A percentile compares a stretch with the other conserved stretches of the same genome.
Evolutionary conservation across 192 early-diverging fungal species (phyloP).

Genomic region (Backusella luteola): DNA sequence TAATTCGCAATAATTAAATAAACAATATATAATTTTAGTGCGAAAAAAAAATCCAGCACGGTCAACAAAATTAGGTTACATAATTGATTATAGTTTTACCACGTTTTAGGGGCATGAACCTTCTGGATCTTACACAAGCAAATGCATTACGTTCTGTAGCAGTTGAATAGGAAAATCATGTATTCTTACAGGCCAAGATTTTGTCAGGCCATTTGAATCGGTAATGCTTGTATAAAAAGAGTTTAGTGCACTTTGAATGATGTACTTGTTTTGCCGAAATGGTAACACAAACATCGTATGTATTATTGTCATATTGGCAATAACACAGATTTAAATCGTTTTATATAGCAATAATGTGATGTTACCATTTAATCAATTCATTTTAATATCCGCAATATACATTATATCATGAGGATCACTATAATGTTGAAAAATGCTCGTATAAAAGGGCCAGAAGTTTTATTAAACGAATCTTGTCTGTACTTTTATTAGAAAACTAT

Average conservation of each 20-base stretch:
- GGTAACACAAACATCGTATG: slow-evolving; percentile 2
- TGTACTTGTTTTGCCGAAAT: slow-evolving; percentile 1
- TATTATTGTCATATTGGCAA: slow-evolving; percentile 3
- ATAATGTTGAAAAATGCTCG: background rate
- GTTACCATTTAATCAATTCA: slow-evolving; percentile 10
- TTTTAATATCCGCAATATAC: background rate
- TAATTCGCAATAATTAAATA: background rate
- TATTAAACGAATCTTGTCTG: background rate
- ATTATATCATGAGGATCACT: slow-evolving; percentile 6
- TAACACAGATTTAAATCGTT: slow-evolving; percentile 5
- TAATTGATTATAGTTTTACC: background rate
- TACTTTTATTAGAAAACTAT: slow-evolving; percentile 8
- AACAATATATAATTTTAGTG: background rate
- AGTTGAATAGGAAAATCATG: background rate
- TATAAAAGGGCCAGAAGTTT: slow-evolving; percentile 9
- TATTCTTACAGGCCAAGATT: background rate
- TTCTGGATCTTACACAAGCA: slow-evolving; percentile 10
- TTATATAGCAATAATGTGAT: slow-evolving; percentile 6
- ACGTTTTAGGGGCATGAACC: slow-evolving; percentile 2
- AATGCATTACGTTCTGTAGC: slow-evolving; percentile 5
- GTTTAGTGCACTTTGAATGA: background rate
- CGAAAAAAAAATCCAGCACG: background rate
- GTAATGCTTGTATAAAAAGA: background rate
- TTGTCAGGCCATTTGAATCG: slow-evolving; percentile 8
- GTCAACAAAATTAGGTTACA: background rate